A percentile compares a stretch with the other conserved stretches of the same genome.
phyloP scores from a whole-genome alignment of 2,329 filamentous ascomycete species.

The Lojkania enalia region DNA sequence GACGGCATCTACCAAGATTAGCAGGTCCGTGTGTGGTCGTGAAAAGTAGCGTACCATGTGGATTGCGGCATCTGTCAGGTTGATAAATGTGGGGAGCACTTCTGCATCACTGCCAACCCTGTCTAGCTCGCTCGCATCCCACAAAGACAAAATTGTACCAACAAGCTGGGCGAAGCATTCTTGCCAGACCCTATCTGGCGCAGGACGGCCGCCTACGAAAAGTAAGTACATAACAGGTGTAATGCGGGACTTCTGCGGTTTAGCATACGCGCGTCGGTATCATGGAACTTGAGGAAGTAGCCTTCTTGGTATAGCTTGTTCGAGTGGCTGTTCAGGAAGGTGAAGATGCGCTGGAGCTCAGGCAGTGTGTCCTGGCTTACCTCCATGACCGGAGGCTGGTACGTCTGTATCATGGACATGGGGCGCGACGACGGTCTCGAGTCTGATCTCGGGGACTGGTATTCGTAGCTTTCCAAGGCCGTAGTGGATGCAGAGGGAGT shows the following conservation, averaged over 20 bases:
- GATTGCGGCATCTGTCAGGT: conserved; percentile 94
- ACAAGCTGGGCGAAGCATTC: conserved; percentile 98
- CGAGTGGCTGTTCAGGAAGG: conserved; percentile 87
- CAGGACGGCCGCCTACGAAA: conserved; percentile 76
- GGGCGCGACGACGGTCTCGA: conserved; percentile 66
- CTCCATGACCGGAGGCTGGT: conserved; percentile 85
- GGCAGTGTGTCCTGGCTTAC: conserved; percentile 82
- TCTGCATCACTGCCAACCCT: conserved; percentile 81
- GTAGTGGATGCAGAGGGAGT: conserved; percentile 33
- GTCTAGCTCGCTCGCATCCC: conserved; percentile 93
- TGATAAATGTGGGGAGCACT: conserved; percentile 90
- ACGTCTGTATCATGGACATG: conserved; percentile 82
- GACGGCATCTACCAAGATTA: conserved; percentile 58
- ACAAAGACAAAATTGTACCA: conserved; percentile 90
- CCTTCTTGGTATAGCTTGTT: conserved; percentile 98
- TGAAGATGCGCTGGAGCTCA: conserved; percentile 92
- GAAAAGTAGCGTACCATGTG: conserved; percentile 78
- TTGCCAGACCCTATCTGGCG: conserved; percentile 84
- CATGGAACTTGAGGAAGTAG: conserved; percentile 95
- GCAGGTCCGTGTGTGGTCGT: neutral
- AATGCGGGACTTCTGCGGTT: neutral
- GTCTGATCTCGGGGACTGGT: conserved; percentile 47
- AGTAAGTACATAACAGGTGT: conserved; percentile 26
- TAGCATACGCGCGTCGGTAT: conserved; percentile 83
- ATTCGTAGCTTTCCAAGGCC: conserved; percentile 35